Conservation (phyloP, 768 basidiomycete species). For the Boletales sp. region DNA sequence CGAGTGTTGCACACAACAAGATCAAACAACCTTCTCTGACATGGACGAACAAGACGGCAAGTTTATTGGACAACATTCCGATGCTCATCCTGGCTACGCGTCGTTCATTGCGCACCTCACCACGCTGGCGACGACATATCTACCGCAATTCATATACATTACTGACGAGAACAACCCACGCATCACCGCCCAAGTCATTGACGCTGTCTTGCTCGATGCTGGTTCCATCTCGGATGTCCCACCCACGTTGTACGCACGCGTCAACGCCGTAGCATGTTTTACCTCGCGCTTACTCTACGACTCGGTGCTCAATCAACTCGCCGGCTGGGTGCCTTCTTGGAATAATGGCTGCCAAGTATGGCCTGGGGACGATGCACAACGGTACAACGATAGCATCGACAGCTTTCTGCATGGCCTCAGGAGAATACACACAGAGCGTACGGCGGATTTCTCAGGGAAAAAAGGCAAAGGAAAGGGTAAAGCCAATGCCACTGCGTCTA, state of each 20-base stretch:
- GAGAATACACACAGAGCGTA: conserved; percentile 31
- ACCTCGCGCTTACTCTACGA: conserved; percentile 64
- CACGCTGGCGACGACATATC: conserved; percentile 32
- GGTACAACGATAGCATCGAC: conserved; percentile 66
- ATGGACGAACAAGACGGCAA: conserved; percentile 18
- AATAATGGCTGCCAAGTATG: conserved; percentile 60
- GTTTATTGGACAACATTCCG: conserved; percentile 1
- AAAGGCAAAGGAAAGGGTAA: conserved; percentile 31
- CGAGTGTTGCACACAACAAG: no score
- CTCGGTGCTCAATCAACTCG: conserved; percentile 57
- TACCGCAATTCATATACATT: conserved; percentile 68
- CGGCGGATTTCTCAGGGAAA: conserved; percentile 6
- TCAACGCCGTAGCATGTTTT: conserved; percentile 61
- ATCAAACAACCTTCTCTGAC: no score
- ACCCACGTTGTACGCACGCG: conserved; percentile 39
- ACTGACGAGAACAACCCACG: conserved; percentile 53
- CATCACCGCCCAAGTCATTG: conserved; percentile 40
- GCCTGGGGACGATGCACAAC: conserved; percentile 37
- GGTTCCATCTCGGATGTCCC: conserved; percentile 11
- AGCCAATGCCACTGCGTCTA: conserved; percentile 14
- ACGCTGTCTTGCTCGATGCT: conserved; percentile 10
- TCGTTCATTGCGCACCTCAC: conserved; percentile 23
- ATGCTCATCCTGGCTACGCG: conserved; percentile 23
- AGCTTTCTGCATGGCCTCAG: conserved; percentile 64
- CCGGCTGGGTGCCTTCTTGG: conserved; percentile 56